A percentile compares a stretch with the other conserved stretches of the same genome.
Evolutionary conservation across 148 eudicot species (phyloP).

Genomic region (Rhododendron williamsianum): DNA sequence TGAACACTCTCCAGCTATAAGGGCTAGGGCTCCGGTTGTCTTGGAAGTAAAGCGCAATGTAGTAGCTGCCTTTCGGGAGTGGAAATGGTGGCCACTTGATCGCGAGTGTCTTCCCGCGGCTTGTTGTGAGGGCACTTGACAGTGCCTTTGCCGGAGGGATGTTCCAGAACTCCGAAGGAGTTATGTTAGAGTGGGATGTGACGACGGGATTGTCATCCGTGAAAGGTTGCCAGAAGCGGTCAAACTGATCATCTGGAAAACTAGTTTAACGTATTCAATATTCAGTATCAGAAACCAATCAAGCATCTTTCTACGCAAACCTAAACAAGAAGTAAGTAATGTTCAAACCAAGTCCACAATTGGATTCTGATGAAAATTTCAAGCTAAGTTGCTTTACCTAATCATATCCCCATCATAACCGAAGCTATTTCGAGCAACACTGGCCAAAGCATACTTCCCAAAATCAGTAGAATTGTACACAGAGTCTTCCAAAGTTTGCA

Average conservation of each 20-base stretch:
- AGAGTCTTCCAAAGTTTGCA: slow-evolving; percentile 37
- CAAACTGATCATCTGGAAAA: slow-evolving; percentile 76
- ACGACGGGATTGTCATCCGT: slow-evolving; percentile 39
- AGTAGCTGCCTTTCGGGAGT: slow-evolving; percentile 48
- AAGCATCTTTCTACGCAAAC: background rate
- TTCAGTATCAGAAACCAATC: slow-evolving; percentile 12
- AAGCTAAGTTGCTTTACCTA: slow-evolving; percentile 29
- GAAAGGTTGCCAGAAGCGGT: slow-evolving; percentile 70
- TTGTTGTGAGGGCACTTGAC: slow-evolving; percentile 46
- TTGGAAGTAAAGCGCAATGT: slow-evolving; percentile 77
- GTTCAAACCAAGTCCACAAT: background rate
- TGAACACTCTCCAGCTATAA: slow-evolving; percentile 79
- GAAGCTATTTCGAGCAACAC: slow-evolving; percentile 59
- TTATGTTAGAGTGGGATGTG: slow-evolving; percentile 34
- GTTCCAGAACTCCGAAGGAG: slow-evolving; percentile 75
- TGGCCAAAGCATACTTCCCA: slow-evolving; percentile 38
- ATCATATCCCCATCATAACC: slow-evolving; percentile 35
- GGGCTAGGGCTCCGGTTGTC: slow-evolving; percentile 72
- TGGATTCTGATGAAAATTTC: background rate
- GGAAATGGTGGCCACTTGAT: slow-evolving; percentile 59
- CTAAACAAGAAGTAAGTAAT: background rate
- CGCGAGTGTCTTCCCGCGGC: slow-evolving; percentile 53
- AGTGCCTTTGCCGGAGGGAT: slow-evolving; percentile 61
- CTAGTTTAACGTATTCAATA: slow-evolving; percentile 32
- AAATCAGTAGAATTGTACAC: slow-evolving; percentile 68